A percentile compares a stretch with the other conserved stretches of the same genome.
These are phyloP conservation scores for Diaporthe nobilis DNA, from an alignment of 2,329 filamentous ascomycete genomes.

Conservation along the genomic window DNA sequence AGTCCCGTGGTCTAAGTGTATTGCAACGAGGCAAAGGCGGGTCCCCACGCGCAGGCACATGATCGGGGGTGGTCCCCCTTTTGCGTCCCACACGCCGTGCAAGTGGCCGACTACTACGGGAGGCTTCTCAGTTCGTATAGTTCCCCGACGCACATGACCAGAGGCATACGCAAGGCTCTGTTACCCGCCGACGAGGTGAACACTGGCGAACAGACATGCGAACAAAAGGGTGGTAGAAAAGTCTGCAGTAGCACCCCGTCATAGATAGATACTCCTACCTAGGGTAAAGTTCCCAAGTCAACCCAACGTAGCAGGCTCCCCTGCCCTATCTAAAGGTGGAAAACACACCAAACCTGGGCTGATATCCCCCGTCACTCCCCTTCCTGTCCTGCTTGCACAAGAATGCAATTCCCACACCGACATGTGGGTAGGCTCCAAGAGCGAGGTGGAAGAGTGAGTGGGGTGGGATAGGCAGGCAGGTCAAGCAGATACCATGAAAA, in stretches of 20 bases:
- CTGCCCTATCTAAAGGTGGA: neutral
- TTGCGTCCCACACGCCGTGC: neutral
- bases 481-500: constrained; percentile 22
- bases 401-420: neutral
- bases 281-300: neutral
- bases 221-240: neutral
- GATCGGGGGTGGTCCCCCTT: neutral
- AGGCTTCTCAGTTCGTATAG: neutral
- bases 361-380: neutral
- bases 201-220: neutral
- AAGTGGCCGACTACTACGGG: neutral
- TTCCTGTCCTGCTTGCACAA: neutral
- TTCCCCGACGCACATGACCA: neutral
- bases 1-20: neutral
- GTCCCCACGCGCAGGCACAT: neutral
- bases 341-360: neutral
- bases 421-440: neutral
- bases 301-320: neutral
- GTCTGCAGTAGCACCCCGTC: no score
- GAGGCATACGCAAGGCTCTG: neutral
- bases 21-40: neutral
- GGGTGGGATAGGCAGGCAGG: neutral
- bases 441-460: neutral
- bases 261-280: neutral
- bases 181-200: neutral